Base-by-base conservation (phyloP, 345 rosid species). In the Ceriops tagal region DNA sequence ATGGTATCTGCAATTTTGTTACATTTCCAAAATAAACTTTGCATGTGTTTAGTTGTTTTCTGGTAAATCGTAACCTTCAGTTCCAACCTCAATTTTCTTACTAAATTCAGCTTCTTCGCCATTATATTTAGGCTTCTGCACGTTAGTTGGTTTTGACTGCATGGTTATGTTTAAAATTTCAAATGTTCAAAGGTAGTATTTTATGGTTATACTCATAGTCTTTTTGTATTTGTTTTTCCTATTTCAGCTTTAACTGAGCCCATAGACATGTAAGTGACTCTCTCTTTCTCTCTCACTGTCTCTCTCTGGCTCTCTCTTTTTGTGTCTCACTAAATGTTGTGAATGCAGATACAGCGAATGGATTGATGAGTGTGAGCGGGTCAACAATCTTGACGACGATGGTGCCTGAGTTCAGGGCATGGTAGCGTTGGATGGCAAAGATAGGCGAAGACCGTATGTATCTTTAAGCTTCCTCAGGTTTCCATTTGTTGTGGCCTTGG, bases 281-380 rank as follows among this genome's bases (percentile, higher is more conserved):
- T 56, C 30, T 3, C 16, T 27, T 5, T 22, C 16, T 65, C 8
- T 9, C 28, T 34, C 59, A 22, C 59, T 10, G 16, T 0, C 26
- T n/a, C 58, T 55, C 22, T 2, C 58, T 3, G 26, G 26, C 30
- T 1, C 28, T 4, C 18, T 1, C n/a, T n/a, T 20, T 34, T 2
- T 34, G 1, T 34, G 37, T 56, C 1, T 7, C 1, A 22, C 59
- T 56, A 27, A 56, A 8, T 22, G 18, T 15, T 56, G 30, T 56
- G 16, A 16, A 30, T 78, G 76, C 85, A 93, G 98, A 65, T 95
- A 95, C 62, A 92, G 99, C 4, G 99, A 95, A 74, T 95, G 99
- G 99, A 92, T 92, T 0, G 99, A 96, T 79, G 99, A 96, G 69
- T 96, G 99, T 6, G 76, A 73, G 21, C 53, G 76, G 66, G 76